These are phyloP conservation scores for Candolleomyces eurysporus DNA, from an alignment of 768 basidiomycete genomes.

Conservation along the genomic window DNA sequence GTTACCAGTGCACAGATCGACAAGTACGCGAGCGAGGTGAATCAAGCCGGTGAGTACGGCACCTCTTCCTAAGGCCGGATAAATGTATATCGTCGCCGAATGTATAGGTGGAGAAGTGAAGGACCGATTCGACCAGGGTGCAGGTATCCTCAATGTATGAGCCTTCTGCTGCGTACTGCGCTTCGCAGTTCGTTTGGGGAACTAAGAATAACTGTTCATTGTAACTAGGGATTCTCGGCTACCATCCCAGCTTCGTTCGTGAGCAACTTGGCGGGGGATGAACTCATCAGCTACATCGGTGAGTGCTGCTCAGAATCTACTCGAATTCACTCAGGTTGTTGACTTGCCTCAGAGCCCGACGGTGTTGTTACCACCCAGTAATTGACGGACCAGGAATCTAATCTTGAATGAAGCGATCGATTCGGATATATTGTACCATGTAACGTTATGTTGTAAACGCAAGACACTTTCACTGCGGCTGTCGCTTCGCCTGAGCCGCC, in stretches of 20 bases:
- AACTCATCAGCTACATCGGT: neutral
- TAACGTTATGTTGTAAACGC: too few relatives aligned
- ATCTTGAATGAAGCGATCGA: too few relatives aligned
- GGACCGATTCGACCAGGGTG: neutral
- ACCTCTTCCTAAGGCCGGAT: too few relatives aligned
- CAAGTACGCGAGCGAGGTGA: neutral
- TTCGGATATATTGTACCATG: too few relatives aligned
- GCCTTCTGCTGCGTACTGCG: too few relatives aligned
- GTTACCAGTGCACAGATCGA: neutral
- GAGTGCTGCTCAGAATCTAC: neutral
- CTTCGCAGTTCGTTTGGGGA: neutral
- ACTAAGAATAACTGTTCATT: neutral
- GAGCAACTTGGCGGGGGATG: neutral
- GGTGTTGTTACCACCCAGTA: neutral
- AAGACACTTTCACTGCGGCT: too few relatives aligned
- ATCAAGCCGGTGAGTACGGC: neutral
- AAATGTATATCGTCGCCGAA: too few relatives aligned
- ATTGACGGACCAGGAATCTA: neutral
- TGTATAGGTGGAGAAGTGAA: neutral
- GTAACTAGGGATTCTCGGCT: neutral
- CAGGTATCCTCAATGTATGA: neutral
- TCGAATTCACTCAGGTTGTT: neutral
- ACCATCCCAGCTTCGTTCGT: neutral
- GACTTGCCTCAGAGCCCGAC: neutral
- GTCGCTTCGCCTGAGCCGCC: too few relatives aligned